Conservation (phyloP, 1,139 yeast species). For the Candida tropicalis region DNA sequence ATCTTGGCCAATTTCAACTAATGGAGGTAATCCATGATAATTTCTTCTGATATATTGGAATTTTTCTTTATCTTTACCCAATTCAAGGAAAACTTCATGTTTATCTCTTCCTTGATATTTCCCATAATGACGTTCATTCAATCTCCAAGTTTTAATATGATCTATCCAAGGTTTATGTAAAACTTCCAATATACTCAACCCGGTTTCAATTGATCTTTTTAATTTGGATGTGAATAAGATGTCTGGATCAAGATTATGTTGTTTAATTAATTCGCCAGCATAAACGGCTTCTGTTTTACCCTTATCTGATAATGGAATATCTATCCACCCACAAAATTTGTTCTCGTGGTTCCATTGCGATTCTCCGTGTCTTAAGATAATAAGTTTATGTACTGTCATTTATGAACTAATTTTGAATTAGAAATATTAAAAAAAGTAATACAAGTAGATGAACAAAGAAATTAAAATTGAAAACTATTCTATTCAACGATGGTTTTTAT, state of each 20-base stretch:
- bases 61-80: slow-evolving; percentile 53
- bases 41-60: slow-evolving; percentile 71
- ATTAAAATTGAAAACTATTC: no score
- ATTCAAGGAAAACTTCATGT: slow-evolving; percentile 51
- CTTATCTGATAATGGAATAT: slow-evolving; percentile 60
- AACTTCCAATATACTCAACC: slow-evolving; percentile 56
- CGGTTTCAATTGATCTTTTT: slow-evolving; percentile 67
- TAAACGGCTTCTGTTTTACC: slow-evolving; percentile 65
- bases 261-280: slow-evolving; percentile 57
- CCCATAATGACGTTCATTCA: slow-evolving; percentile 82
- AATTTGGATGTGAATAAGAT: slow-evolving; percentile 66
- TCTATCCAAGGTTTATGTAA: slow-evolving; percentile 50
- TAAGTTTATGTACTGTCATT: slow-evolving; percentile 36
- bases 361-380: slow-evolving; percentile 74
- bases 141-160: slow-evolving; percentile 61
- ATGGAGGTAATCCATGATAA: slow-evolving; percentile 70
- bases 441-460: no score
- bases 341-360: slow-evolving; percentile 72
- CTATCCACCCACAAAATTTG: slow-evolving; percentile 85
- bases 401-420: no score
- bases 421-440: no score
- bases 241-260: slow-evolving; percentile 47
- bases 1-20: slow-evolving; percentile 28
- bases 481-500: no score
- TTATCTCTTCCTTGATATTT: slow-evolving; percentile 68